phyloP scores from a whole-genome alignment of 352 stramenopile genomes.

The Pythium aphanidermatum region DNA sequence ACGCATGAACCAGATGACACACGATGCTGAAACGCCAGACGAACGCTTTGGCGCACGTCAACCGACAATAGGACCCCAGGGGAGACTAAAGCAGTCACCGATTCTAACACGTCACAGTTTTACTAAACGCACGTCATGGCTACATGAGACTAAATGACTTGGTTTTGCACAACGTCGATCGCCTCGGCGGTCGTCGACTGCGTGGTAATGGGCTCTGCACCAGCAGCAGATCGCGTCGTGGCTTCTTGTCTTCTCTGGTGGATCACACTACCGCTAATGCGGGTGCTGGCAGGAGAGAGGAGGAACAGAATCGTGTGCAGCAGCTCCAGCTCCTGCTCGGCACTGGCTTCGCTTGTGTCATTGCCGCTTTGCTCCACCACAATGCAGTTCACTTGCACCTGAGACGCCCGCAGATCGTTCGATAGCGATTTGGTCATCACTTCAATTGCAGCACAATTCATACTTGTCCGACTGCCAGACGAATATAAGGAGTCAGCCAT shows the following conservation, averaged over 20 bases:
- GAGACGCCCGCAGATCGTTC: slow-evolving; percentile 27
- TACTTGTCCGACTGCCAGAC: background rate
- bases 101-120: no score
- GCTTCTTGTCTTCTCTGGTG: background rate
- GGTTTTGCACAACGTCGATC: no score
- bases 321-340: slow-evolving; percentile 18
- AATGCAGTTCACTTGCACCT: slow-evolving; percentile 55
- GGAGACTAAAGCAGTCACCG: no score
- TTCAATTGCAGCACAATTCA: slow-evolving; percentile 18
- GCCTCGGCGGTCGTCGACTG: background rate
- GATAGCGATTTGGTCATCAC: slow-evolving; percentile 35
- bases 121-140: no score
- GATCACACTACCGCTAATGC: slow-evolving; percentile 53
- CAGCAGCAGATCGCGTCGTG: background rate
- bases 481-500: background rate
- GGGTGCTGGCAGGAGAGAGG: slow-evolving; percentile 37
- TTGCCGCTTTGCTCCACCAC: slow-evolving; percentile 25
- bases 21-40: no score
- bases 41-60: no score
- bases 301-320: slow-evolving; percentile 59
- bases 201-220: no score
- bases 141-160: no score
- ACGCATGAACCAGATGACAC: no score
- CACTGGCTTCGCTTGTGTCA: background rate
- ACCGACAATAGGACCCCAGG: no score